Evolutionary conservation across 2,329 filamentous ascomycete species (phyloP), one percentile per base, ranked within the genome.

Genomic region (Aspergillus pseudonomiae): DNA sequence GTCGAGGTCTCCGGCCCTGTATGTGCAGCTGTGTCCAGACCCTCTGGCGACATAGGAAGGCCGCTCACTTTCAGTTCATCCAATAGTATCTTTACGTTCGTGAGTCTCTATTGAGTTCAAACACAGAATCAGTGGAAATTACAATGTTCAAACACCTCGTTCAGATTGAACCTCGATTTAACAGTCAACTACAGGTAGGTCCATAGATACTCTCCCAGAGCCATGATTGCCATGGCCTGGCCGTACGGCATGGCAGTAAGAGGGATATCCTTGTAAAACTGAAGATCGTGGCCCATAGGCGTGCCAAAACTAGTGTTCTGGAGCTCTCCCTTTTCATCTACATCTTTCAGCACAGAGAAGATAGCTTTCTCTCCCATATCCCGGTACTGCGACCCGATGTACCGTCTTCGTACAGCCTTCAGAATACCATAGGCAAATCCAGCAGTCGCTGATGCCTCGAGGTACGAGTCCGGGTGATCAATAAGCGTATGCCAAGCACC

Each of bases 161-260:
- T 41, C 34, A 41, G 6, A 19, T 19, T 16, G 39, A 41, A 5
- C 6, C 34, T 36, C 14, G 16, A 36, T 36, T 16, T 14, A 36
- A 36, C 14, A 36, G 19, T 4, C 9, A 6, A 5, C 16, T 41
- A 41, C 7, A 41, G 16, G 39, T 41, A 41, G 16, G 39, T 41
- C 16, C 39, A 41, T 41, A 91, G 74, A 69, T 90, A 91, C 78
- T 94, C 91, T 0, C 90, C 90, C 67, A 94, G 75, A 0, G 90
- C 88, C 88, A 94, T 93, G 66, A 93, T 92, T 0, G 90, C 91
- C 91, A 94, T 93, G 0, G 91, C 90, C 76, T 94, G 91, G 0
- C 91, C 91, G 70, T 94, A 94, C 7, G 91, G 91, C 91, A 94
- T 94, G 69, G 89, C 90, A 2, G 91, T 94, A 65, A 89, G 78